phyloP scores from a whole-genome alignment of 306 rosid species.

The Arachis hypogaea region DNA sequence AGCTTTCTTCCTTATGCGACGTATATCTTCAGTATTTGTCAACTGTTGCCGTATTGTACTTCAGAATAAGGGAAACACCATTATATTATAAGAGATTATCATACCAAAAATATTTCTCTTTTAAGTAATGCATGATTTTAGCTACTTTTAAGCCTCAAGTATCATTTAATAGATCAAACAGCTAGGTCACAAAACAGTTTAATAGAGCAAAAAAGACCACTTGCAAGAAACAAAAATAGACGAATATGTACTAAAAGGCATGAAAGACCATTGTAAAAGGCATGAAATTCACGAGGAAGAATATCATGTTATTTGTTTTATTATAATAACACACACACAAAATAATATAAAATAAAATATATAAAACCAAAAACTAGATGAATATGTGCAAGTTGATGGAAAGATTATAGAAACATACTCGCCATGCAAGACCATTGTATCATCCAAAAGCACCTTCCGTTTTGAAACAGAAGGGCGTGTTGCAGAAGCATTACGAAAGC shows the following conservation, averaged over 20 bases:
- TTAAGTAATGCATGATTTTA: neutral
- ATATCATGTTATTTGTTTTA: slow-evolving; percentile 26
- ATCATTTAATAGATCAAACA: slow-evolving; percentile 11
- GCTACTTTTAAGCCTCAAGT: neutral
- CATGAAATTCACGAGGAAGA: slow-evolving; percentile 9
- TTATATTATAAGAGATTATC: neutral
- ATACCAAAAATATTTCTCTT: neutral
- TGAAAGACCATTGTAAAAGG: slow-evolving; percentile 16
- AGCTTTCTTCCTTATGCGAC: slow-evolving; percentile 90
- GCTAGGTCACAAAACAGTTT: neutral
- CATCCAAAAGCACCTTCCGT: slow-evolving; percentile 97
- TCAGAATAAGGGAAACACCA: slow-evolving; percentile 42
- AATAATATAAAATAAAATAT: too few species aligned
- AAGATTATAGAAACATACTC: slow-evolving; percentile 72
- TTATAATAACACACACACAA: neutral
- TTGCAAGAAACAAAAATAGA: slow-evolving; percentile 23
- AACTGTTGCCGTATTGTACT: slow-evolving; percentile 92
- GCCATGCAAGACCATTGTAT: slow-evolving; percentile 96
- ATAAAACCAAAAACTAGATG: slow-evolving; percentile 2
- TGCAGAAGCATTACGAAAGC: slow-evolving; percentile 57
- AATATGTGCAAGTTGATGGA: slow-evolving; percentile 17
- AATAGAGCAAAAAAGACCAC: neutral
- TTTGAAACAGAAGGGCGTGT: slow-evolving; percentile 63
- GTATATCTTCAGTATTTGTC: slow-evolving; percentile 90
- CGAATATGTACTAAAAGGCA: neutral